These are phyloP conservation scores for Debaryomyces castellii DNA, from an alignment of 805 yeast species.

Conservation along the genomic window DNA sequence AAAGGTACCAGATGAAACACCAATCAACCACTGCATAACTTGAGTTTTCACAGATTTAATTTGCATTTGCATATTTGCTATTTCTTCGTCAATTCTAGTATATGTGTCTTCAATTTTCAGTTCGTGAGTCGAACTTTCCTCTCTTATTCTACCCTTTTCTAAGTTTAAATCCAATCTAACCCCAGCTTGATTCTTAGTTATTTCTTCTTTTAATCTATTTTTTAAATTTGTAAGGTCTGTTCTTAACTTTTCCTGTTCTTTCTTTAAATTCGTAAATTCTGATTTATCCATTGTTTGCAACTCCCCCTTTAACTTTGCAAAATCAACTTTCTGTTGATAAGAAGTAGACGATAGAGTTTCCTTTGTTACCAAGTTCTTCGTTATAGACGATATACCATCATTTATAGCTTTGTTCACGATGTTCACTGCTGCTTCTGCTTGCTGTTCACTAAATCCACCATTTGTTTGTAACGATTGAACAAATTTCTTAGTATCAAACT, in stretches of 20 bases:
- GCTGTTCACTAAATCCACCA: constrained; percentile 69
- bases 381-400: constrained; percentile 75
- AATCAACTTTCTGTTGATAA: constrained; percentile 95
- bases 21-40: constrained; percentile 97
- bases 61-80: constrained; percentile 91
- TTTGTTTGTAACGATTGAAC: constrained; percentile 63
- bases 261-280: constrained; percentile 77
- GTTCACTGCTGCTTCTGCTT: constrained; percentile 75
- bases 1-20: constrained; percentile 97
- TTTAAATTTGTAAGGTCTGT: constrained; percentile 85
- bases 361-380: constrained; percentile 78
- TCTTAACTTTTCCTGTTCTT: constrained; percentile 82
- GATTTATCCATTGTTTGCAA: constrained; percentile 82
- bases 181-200: constrained; percentile 84
- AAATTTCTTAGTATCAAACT: constrained; percentile 76
- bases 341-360: constrained; percentile 81
- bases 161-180: constrained; percentile 87
- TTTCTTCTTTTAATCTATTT: constrained; percentile 84
- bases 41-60: constrained; percentile 94
- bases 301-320: constrained; percentile 91
- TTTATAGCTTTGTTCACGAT: constrained; percentile 73
- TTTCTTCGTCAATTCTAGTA: constrained; percentile 92
- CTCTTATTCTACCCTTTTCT: constrained; percentile 94
- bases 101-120: constrained; percentile 92
- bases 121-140: constrained; percentile 90